Evolutionary conservation across 139 green algal genomes (phyloP).

Genomic region (Nannochloris sp.): DNA sequence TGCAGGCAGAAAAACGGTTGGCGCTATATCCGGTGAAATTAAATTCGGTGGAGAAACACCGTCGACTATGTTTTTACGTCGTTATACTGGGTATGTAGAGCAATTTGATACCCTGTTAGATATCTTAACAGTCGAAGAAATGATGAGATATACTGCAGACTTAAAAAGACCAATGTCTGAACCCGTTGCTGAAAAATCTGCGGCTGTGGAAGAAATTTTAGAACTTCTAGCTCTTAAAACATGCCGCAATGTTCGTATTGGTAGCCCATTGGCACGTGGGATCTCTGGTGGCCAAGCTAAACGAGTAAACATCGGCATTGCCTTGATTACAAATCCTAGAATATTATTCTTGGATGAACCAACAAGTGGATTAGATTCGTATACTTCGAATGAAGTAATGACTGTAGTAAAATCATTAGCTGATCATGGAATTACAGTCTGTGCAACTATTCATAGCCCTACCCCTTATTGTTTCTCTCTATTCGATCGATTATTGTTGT

Average conservation of each 20-base stretch:
- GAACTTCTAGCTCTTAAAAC: conserved; percentile 35
- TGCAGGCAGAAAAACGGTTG: conserved; percentile 37
- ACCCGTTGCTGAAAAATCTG: conserved; percentile 36
- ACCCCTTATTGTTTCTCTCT: conserved; percentile 50
- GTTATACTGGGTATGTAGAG: conserved; percentile 43
- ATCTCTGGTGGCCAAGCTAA: conserved; percentile 36
- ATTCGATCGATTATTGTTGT: conserved; percentile 56
- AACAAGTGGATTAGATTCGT: conserved; percentile 61
- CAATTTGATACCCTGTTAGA: conserved; percentile 53
- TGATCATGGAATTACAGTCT: conserved; percentile 48
- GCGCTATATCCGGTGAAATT: conserved; percentile 20
- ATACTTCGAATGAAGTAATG: conserved; percentile 60
- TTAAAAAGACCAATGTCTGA: conserved; percentile 51
- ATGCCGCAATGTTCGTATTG: conserved; percentile 28
- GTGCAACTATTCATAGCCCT: conserved; percentile 59
- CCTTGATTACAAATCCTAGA: conserved; percentile 48
- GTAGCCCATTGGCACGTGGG: conserved; percentile 3
- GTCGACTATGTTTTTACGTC: conserved; percentile 22
- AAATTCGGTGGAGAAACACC: conserved; percentile 23
- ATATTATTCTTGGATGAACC: conserved; percentile 68
- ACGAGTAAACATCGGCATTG: conserved; percentile 43
- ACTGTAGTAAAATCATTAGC: conserved; percentile 39
- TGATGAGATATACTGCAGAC: conserved; percentile 76
- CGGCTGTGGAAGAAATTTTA: conserved; percentile 48
- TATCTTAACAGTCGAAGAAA: conserved; percentile 53